Percentiles rank a stretch among this genome's conserved stretches.
Evolutionary conservation across 805 yeast genomes (phyloP).

Genomic region (Diddensiella caesifluorescens): DNA sequence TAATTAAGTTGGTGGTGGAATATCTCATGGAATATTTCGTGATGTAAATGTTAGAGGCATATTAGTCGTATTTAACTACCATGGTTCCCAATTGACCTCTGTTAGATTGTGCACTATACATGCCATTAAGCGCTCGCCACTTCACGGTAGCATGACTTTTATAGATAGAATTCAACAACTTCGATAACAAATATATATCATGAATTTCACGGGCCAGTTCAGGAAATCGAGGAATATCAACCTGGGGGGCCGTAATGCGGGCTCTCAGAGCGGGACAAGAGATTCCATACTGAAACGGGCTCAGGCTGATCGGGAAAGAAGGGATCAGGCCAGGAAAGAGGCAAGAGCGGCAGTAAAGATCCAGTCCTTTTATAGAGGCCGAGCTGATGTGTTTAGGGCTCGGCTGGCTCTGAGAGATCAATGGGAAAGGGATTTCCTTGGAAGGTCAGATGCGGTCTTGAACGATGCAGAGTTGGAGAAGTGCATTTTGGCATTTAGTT

Average conservation of each 20-base stretch:
- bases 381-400: conserved; percentile 31
- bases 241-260: conserved; percentile 46
- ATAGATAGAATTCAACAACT: no score
- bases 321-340: conserved; percentile 52
- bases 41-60: no score
- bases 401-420: conserved; percentile 31
- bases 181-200: no score
- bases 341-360: conserved; percentile 46
- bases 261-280: conserved; percentile 26
- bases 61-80: no score
- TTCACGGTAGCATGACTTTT: no score
- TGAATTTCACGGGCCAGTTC: conserved; percentile 64
- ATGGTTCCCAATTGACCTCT: no score
- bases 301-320: conserved; percentile 54
- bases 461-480: not conserved
- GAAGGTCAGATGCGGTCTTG: not conserved
- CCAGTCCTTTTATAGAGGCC: conserved; percentile 45
- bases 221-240: conserved; percentile 57
- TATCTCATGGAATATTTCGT: no score
- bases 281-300: conserved; percentile 55
- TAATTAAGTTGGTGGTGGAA: no score
- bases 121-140: no score
- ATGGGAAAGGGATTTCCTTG: conserved; percentile 23
- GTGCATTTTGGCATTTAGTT: no score
- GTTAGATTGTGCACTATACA: no score